phyloP scores from a whole-genome alignment of 2,329 filamentous ascomycete species.

The Niveomyces coronatus region DNA sequence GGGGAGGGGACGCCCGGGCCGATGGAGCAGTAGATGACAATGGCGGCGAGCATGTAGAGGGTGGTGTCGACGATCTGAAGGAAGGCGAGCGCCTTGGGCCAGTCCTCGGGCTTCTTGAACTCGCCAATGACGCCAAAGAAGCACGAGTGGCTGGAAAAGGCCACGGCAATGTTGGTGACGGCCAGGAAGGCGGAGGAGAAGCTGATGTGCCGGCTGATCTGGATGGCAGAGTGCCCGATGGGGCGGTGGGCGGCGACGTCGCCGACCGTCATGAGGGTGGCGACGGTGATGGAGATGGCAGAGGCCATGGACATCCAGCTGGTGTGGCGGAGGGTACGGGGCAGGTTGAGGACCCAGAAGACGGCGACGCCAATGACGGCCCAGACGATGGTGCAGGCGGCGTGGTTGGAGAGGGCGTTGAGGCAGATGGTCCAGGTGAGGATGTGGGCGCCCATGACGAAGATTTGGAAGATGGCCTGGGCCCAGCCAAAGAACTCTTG shows the following conservation, averaged over 20 bases:
- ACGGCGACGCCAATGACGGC: conserved; percentile 48
- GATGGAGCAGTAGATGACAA: conserved; percentile 58
- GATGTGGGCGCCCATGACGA: conserved; percentile 61
- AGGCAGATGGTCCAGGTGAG: conserved; percentile 57
- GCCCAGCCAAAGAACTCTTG: conserved; percentile 49
- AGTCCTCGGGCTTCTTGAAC: conserved; percentile 49
- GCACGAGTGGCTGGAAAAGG: conserved; percentile 55
- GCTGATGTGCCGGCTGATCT: conserved; percentile 26
- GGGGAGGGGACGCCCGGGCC: conserved; percentile 53
- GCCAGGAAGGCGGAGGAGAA: conserved; percentile 45
- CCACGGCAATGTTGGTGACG: conserved; percentile 55
- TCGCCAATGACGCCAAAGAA: conserved; percentile 60
- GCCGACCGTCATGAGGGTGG: conserved; percentile 54
- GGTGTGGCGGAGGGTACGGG: conserved; percentile 52
- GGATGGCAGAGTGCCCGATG: conserved; percentile 24
- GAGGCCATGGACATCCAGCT: conserved; percentile 53
- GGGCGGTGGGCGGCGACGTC: conserved; percentile 41
- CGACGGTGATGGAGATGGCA: conserved; percentile 50
- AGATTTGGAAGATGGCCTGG: conserved; percentile 52
- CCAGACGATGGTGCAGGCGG: conserved; percentile 54
- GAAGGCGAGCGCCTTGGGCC: conserved; percentile 43
- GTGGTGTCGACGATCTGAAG: conserved; percentile 48
- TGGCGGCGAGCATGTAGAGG: conserved; percentile 54
- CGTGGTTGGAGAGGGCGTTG: conserved; percentile 50
- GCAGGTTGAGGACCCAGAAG: conserved; percentile 48